Evolutionary conservation across 306 rosid genomes (phyloP).

Genomic region (Castanea sativa): DNA sequence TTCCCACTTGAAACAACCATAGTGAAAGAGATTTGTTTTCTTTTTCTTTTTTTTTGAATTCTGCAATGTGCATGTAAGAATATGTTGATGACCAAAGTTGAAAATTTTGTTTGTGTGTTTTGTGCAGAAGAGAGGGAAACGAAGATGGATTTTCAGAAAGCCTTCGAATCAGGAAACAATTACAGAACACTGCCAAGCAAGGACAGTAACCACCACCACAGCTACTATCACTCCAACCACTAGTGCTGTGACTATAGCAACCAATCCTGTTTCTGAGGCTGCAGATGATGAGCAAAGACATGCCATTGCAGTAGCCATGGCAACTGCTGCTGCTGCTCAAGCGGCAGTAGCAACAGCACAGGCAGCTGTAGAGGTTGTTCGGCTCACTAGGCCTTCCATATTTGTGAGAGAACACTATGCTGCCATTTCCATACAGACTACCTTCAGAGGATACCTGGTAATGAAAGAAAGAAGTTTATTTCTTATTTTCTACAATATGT

Average conservation of each 20-base stretch:
- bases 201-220: conserved; percentile 20
- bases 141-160: conserved; percentile 60
- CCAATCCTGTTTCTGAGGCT: background rate
- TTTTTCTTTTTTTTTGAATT: background rate
- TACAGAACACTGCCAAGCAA: conserved; percentile 19
- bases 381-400: conserved; percentile 40
- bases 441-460: conserved; percentile 65
- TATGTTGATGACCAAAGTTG: too few species aligned
- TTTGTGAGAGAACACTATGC: conserved; percentile 35
- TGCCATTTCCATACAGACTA: conserved; percentile 47
- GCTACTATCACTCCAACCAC: conserved; percentile 14
- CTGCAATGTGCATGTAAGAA: background rate
- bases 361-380: conserved; percentile 40
- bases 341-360: conserved; percentile 46
- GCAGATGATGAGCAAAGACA: conserved; percentile 22
- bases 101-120: background rate
- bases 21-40: background rate
- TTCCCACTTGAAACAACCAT: background rate
- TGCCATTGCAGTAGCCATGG: conserved; percentile 44
- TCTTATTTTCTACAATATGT: background rate
- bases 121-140: conserved; percentile 50
- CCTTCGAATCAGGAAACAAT: conserved; percentile 30
- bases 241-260: background rate
- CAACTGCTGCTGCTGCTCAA: conserved; percentile 38
- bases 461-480: background rate